These are phyloP conservation scores for Hymenoscyphus scutula DNA, from an alignment of 2,329 filamentous ascomycete genomes.

Conservation along the genomic window DNA sequence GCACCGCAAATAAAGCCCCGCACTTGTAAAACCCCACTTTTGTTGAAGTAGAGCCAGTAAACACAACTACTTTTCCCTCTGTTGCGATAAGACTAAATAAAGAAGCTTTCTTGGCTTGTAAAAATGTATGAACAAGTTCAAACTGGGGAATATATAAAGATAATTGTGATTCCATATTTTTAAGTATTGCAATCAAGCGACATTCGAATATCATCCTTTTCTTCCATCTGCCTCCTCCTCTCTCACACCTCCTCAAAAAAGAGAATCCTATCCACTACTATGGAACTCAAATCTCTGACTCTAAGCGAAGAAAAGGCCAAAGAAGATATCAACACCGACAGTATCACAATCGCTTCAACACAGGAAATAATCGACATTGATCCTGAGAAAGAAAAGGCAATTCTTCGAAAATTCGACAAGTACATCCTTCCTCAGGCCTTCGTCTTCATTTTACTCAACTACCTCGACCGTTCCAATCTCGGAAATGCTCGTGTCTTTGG, in stretches of 20 bases:
- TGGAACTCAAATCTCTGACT: background rate
- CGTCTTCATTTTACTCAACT: background rate
- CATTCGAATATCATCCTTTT: too few relatives aligned
- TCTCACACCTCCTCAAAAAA: background rate
- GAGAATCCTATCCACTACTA: background rate
- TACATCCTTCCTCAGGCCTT: background rate
- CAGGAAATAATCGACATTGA: background rate
- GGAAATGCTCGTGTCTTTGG: conserved; percentile 23
- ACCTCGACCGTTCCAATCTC: conserved; percentile 3
- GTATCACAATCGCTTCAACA: background rate
- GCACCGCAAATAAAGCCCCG: too few relatives aligned
- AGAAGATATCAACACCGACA: background rate
- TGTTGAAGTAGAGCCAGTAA: too few relatives aligned
- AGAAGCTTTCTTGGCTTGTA: too few relatives aligned
- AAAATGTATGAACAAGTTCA: too few relatives aligned
- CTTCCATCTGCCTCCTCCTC: too few relatives aligned
- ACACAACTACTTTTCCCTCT: too few relatives aligned
- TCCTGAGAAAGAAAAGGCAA: background rate
- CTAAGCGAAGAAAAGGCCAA: background rate
- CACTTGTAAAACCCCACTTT: too few relatives aligned
- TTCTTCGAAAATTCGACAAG: conserved; percentile 4
- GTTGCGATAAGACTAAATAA: too few relatives aligned
- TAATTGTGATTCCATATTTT: too few relatives aligned
- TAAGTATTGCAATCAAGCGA: too few relatives aligned
- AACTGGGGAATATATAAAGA: too few relatives aligned